Conservation (phyloP, 495 filamentous ascomycete genomes). For the Penicillium roqueforti region DNA sequence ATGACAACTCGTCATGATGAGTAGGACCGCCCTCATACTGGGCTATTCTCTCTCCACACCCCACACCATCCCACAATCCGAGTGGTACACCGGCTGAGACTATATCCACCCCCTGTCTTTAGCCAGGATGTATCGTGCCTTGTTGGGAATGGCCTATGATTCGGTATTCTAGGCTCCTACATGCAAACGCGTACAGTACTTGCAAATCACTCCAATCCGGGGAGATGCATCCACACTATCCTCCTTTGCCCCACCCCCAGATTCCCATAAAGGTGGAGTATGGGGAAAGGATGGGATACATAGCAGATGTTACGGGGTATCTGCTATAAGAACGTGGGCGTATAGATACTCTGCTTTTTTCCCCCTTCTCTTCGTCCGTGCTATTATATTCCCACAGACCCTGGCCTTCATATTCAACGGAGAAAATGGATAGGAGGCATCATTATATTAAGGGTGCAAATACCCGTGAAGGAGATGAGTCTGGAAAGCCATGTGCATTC, state of each 20-base stretch:
- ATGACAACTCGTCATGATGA: not conserved
- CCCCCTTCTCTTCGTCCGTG: not conserved
- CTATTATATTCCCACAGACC: not conserved
- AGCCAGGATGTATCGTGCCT: not conserved
- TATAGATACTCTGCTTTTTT: not conserved
- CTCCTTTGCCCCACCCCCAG: not conserved
- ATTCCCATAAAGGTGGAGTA: not conserved
- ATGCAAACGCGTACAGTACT: not conserved
- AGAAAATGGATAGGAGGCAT: slow-evolving; percentile 13
- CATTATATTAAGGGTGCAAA: slow-evolving; percentile 16
- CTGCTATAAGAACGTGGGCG: not conserved
- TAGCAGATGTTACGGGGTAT: not conserved
- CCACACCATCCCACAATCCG: not conserved
- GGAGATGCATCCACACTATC: not conserved
- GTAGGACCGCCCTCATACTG: not conserved
- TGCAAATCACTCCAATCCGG: not conserved
- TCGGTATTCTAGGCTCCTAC: not conserved
- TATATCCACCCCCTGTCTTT: not conserved
- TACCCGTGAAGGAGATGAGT: slow-evolving; percentile 7
- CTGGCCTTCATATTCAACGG: slow-evolving; percentile 3
- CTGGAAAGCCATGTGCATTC: slow-evolving; percentile 15
- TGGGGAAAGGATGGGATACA: not conserved
- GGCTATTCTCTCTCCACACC: not conserved
- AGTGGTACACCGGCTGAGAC: not conserved
- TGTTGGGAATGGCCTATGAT: not conserved